These are phyloP conservation scores for Pezicula radicicola DNA, from an alignment of 2,329 filamentous ascomycete species.

Conservation along the genomic window DNA sequence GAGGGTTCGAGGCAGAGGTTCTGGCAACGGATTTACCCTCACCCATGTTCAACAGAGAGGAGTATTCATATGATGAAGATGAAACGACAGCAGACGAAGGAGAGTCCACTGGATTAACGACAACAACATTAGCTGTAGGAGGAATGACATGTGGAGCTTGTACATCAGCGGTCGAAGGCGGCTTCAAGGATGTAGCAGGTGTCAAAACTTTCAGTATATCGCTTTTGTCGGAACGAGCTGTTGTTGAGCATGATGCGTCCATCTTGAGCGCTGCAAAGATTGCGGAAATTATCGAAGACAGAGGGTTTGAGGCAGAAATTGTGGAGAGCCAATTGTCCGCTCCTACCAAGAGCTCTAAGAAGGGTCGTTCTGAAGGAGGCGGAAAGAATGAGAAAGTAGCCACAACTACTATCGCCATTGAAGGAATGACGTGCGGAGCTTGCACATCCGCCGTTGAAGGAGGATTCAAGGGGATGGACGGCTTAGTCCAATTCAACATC, in stretches of 20 bases:
- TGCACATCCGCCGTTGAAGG: constrained; percentile 90
- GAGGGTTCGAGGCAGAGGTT: constrained; percentile 88
- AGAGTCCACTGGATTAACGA: constrained; percentile 38
- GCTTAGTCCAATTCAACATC: constrained; percentile 88
- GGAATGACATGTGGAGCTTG: constrained; percentile 93
- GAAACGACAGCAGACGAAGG: constrained; percentile 27
- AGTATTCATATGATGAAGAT: constrained; percentile 31
- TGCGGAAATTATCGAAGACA: constrained; percentile 59
- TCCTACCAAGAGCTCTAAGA: constrained; percentile 25
- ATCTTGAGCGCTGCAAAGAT: constrained; percentile 49
- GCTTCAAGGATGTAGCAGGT: constrained; percentile 71
- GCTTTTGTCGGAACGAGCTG: constrained; percentile 78
- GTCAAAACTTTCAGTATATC: constrained; percentile 79
- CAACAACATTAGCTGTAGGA: constrained; percentile 74
- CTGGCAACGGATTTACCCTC: constrained; percentile 74
- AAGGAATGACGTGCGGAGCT: constrained; percentile 96
- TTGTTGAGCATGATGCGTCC: constrained; percentile 72
- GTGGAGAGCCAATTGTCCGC: constrained; percentile 63
- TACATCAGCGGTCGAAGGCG: constrained; percentile 79
- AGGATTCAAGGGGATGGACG: constrained; percentile 74
- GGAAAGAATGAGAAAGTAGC: constrained; percentile 38
- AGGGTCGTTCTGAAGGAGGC: constrained; percentile 23
- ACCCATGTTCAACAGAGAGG: constrained; percentile 36
- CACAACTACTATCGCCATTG: constrained; percentile 83
- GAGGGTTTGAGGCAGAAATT: constrained; percentile 78